Percentiles rank a stretch among this genome's conserved stretches.
Conservation (phyloP, 2,329 filamentous ascomycete genomes). For the Fusarium sp. region DNA sequence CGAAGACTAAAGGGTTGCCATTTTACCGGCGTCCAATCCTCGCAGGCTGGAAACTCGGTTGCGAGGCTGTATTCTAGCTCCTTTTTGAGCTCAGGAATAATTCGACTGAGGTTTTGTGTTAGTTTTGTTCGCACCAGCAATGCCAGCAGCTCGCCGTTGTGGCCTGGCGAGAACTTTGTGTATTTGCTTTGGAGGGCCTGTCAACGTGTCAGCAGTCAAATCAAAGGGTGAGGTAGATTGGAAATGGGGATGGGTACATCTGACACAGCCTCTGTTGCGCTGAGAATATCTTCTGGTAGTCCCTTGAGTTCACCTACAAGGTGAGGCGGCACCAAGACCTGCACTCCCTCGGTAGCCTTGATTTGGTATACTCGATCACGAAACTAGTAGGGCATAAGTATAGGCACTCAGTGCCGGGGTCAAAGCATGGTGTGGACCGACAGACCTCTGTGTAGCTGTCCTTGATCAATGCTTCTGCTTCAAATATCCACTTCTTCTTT, state of each 20-base stretch:
- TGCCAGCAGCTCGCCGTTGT: constrained; percentile 56
- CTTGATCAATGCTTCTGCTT: constrained; percentile 57
- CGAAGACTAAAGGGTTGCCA: constrained; percentile 62
- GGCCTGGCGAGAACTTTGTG: constrained; percentile 59
- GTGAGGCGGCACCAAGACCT: constrained; percentile 57
- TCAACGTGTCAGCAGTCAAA: constrained; percentile 7
- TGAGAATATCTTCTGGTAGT: constrained; percentile 59
- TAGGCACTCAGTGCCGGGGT: neutral
- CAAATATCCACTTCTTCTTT: constrained; percentile 61
- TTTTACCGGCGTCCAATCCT: constrained; percentile 64
- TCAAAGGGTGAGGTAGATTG: neutral
- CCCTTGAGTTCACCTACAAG: constrained; percentile 58
- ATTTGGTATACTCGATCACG: constrained; percentile 61
- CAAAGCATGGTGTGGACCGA: neutral
- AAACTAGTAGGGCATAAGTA: constrained; percentile 51
- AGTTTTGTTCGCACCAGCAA: constrained; percentile 57
- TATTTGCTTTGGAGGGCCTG: constrained; percentile 62
- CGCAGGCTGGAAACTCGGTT: constrained; percentile 59
- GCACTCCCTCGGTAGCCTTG: constrained; percentile 59
- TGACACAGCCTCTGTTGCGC: constrained; percentile 58
- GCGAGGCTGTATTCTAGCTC: constrained; percentile 58
- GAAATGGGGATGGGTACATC: constrained; percentile 49
- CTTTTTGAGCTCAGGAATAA: constrained; percentile 56
- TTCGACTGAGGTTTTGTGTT: constrained; percentile 57
- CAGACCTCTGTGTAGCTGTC: constrained; percentile 60